Evolutionary conservation across 2,329 filamentous ascomycete genomes (phyloP).

Genomic region (Hypoxylon sp.): DNA sequence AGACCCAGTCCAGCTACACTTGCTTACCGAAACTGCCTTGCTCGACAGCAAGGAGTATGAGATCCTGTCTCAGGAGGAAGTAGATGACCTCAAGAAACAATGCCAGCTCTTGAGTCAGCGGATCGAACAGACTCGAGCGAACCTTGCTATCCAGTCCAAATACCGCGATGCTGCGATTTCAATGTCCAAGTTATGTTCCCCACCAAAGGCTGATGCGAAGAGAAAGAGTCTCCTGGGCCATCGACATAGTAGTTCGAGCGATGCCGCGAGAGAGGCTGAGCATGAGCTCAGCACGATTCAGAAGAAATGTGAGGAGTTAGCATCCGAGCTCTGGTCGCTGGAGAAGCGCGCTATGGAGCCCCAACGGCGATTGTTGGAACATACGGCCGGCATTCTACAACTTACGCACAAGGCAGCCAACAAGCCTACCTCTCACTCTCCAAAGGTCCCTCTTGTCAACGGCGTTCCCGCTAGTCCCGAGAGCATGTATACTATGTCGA

Average conservation of each 20-base stretch:
- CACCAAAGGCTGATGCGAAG: slow-evolving; percentile 62
- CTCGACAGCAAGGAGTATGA: slow-evolving; percentile 88
- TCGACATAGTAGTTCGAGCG: slow-evolving; percentile 60
- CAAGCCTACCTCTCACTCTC: slow-evolving; percentile 61
- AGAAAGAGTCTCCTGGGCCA: slow-evolving; percentile 65
- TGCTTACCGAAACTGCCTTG: slow-evolving; percentile 93
- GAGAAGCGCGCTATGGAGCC: slow-evolving; percentile 82
- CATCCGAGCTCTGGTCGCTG: slow-evolving; percentile 81
- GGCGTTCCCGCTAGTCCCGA: slow-evolving; percentile 81
- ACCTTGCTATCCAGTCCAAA: slow-evolving; percentile 90
- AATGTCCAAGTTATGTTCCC: slow-evolving; percentile 82
- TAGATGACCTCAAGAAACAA: slow-evolving; percentile 92
- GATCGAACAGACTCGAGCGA: slow-evolving; percentile 85
- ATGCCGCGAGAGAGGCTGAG: slow-evolving; percentile 72
- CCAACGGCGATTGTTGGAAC: slow-evolving; percentile 82
- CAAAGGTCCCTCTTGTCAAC: slow-evolving; percentile 59
- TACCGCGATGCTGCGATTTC: slow-evolving; percentile 93
- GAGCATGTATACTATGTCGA: slow-evolving; percentile 78
- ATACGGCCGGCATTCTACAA: slow-evolving; percentile 92
- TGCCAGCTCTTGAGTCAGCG: slow-evolving; percentile 76
- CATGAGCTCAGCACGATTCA: slow-evolving; percentile 80
- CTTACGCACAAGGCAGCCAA: slow-evolving; percentile 86
- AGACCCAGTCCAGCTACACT: slow-evolving; percentile 85
- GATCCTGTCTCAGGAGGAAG: slow-evolving; percentile 89
- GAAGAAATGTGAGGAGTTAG: slow-evolving; percentile 86